Conservation (phyloP, 2,329 filamentous ascomycete genomes). For the Clarireedia paspali region DNA sequence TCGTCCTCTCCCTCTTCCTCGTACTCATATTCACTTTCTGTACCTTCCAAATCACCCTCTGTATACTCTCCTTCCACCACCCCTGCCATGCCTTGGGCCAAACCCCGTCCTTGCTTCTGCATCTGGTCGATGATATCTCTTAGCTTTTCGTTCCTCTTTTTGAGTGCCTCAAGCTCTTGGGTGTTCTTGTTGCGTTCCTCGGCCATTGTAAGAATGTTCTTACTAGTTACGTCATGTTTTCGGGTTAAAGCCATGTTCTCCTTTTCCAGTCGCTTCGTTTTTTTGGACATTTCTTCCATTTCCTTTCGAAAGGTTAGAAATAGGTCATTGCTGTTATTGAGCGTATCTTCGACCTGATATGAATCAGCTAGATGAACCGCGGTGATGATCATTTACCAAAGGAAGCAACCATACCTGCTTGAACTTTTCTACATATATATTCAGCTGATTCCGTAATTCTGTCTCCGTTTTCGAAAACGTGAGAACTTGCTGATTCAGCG, state of each 20-base stretch:
- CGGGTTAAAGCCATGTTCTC: conserved; percentile 87
- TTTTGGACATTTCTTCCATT: conserved; percentile 99
- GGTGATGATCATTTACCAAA: background rate
- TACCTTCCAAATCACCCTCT: conserved; percentile 43
- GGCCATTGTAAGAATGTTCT: conserved; percentile 95
- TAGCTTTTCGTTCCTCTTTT: conserved; percentile 76
- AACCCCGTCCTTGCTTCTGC: conserved; percentile 85
- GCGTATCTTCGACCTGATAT: conserved; percentile 87
- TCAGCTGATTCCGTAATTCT: conserved; percentile 87
- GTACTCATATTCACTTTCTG: conserved; percentile 58
- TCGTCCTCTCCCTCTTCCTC: conserved; percentile 53
- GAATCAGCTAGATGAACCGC: conserved; percentile 32
- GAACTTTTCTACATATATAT: conserved; percentile 98
- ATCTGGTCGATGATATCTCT: conserved; percentile 93
- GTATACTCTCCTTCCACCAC: conserved; percentile 55
- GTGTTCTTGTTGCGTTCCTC: conserved; percentile 77
- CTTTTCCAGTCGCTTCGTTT: conserved; percentile 93
- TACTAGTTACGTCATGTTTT: conserved; percentile 88
- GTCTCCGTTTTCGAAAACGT: conserved; percentile 95
- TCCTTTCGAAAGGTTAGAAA: conserved; percentile 97
- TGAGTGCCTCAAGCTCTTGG: conserved; percentile 68
- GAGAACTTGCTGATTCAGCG: conserved; percentile 84
- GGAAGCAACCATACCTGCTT: conserved; percentile 69
- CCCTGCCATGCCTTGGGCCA: conserved; percentile 54
- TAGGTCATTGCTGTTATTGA: conserved; percentile 96